These are phyloP conservation scores for Aspergillus chevalieri DNA, from an alignment of 2,329 filamentous ascomycete genomes.

Conservation along the genomic window DNA sequence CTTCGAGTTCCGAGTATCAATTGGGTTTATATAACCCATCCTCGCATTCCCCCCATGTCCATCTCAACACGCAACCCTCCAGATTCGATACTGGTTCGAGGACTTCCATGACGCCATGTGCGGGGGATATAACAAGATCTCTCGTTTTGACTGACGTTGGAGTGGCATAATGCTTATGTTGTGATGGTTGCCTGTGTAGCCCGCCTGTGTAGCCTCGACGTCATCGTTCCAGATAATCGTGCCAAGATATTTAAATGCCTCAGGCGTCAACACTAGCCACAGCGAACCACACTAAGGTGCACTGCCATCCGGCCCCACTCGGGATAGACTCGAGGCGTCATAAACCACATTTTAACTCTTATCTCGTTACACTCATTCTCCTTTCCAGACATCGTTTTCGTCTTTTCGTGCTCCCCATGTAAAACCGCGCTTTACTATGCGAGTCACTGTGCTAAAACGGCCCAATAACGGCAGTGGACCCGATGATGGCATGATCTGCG, in stretches of 20 bases:
- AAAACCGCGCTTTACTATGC: too few relatives aligned
- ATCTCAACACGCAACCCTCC: background rate
- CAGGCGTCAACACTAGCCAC: too few relatives aligned
- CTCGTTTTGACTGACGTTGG: background rate
- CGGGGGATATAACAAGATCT: background rate
- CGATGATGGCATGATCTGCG: conserved; percentile 14
- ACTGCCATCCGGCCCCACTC: too few relatives aligned
- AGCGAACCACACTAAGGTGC: too few relatives aligned
- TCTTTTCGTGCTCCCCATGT: too few relatives aligned
- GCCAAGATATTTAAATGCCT: too few relatives aligned
- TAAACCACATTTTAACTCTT: too few relatives aligned
- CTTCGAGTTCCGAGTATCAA: background rate
- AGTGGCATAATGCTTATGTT: background rate
- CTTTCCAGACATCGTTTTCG: too few relatives aligned
- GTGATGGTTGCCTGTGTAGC: background rate
- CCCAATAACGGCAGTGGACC: conserved; percentile 3
- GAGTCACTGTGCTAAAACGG: too few relatives aligned
- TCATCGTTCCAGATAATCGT: background rate
- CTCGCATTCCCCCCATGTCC: background rate
- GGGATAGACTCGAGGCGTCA: too few relatives aligned
- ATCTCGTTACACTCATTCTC: too few relatives aligned
- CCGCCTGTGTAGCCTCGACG: background rate
- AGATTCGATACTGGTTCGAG: background rate
- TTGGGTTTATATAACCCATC: background rate
- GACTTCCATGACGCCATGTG: background rate